A percentile compares a stretch with the other conserved stretches of the same genome.
Evolutionary conservation across 441 rosid species (phyloP).

Genomic region (Cnidoscolus chayamansa): DNA sequence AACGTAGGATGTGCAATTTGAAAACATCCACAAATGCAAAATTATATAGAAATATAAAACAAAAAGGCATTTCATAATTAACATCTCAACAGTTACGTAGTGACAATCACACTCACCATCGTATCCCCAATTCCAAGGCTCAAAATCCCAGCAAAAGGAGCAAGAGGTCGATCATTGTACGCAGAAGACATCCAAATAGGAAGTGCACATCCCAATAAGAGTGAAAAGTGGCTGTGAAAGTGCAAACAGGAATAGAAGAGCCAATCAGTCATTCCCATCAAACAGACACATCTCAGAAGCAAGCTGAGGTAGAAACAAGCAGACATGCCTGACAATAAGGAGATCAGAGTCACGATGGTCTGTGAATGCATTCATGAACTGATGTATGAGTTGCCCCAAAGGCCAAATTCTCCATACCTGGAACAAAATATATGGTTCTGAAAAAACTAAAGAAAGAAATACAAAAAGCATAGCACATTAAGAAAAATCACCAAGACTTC

Average conservation of each 20-base stretch:
- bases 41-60: not conserved
- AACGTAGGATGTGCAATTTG: not conserved
- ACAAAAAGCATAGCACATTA: not conserved
- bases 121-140: conserved; percentile 99
- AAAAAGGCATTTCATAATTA: conserved; percentile 7
- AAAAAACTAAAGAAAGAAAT: conserved; percentile 8
- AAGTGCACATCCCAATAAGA: conserved; percentile 91
- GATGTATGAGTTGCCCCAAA: conserved; percentile 66
- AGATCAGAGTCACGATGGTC: conserved; percentile 97
- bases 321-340: conserved; percentile 73
- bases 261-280: conserved; percentile 12
- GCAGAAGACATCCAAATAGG: conserved; percentile 98
- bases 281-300: conserved; percentile 8
- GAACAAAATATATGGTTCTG: conserved; percentile 22
- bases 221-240: conserved; percentile 79
- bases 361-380: conserved; percentile 91
- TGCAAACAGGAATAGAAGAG: conserved; percentile 12
- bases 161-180: conserved; percentile 89
- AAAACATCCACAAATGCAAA: not conserved
- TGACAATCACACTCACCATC: conserved; percentile 55
- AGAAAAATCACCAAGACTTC: not conserved
- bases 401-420: conserved; percentile 97
- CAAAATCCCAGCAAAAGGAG: conserved; percentile 94
- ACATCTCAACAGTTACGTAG: not conserved
- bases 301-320: conserved; percentile 15